Percentiles rank a stretch among this genome's conserved stretches.
Conservation (phyloP, 208 protist genomes). For the Leptomonas seymouri region DNA sequence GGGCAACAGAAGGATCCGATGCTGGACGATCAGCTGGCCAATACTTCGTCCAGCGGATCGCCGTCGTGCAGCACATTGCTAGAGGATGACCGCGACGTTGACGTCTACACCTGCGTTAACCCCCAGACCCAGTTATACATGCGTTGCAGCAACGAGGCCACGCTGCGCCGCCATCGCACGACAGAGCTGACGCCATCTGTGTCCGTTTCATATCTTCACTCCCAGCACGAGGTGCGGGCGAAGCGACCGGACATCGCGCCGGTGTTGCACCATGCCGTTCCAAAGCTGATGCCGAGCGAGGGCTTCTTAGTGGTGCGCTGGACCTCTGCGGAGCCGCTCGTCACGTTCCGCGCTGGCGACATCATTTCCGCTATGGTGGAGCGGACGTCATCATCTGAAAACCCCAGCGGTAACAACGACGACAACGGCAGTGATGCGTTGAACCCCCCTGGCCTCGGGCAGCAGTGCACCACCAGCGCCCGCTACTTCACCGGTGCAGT, state of each 20-base stretch:
- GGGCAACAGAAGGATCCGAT: neutral
- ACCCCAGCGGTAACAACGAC: neutral
- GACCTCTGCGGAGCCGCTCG: conserved; percentile 34
- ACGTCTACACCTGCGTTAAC: conserved; percentile 61
- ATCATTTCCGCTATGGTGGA: conserved; percentile 33
- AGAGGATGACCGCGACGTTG: conserved; percentile 42
- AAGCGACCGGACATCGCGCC: conserved; percentile 32
- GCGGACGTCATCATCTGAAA: neutral
- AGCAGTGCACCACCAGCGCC: neutral
- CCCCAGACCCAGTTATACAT: conserved; percentile 55
- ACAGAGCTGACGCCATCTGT: conserved; percentile 53
- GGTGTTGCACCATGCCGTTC: conserved; percentile 21
- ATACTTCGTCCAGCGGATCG: conserved; percentile 6
- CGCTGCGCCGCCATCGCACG: conserved; percentile 37
- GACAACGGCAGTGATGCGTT: neutral
- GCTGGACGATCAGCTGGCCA: conserved; percentile 4
- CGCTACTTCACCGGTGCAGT: conserved; percentile 14
- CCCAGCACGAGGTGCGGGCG: conserved; percentile 16
- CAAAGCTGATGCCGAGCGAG: conserved; percentile 31
- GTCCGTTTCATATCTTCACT: conserved; percentile 18
- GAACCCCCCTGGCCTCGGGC: neutral
- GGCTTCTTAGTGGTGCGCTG: conserved; percentile 37
- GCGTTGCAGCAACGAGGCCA: conserved; percentile 55
- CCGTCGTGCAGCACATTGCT: conserved; percentile 42
- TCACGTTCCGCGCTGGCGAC: conserved; percentile 36